A percentile compares a stretch with the other conserved stretches of the same genome.
phyloP scores from a whole-genome alignment of 2,329 filamentous ascomycete species.

The Botrytis porri region DNA sequence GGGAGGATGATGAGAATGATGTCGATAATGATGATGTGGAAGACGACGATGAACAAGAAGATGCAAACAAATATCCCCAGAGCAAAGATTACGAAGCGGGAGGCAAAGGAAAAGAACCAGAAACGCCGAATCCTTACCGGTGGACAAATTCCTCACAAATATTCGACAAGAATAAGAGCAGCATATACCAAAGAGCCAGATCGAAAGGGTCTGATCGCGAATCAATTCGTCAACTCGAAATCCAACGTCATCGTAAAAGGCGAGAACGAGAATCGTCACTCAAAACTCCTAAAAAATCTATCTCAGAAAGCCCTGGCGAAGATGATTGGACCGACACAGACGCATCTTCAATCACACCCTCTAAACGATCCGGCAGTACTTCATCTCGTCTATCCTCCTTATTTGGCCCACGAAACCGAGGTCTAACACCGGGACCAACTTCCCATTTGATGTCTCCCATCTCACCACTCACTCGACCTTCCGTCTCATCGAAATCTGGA shows the following conservation, averaged over 20 bases:
- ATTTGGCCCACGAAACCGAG: slow-evolving; percentile 13
- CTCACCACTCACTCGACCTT: slow-evolving; percentile 5
- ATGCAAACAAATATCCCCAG: neutral
- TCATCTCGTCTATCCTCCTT: slow-evolving; percentile 10
- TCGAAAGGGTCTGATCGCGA: neutral
- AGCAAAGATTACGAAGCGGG: neutral
- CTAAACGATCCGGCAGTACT: neutral
- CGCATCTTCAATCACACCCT: slow-evolving; percentile 4
- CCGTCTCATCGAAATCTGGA: neutral
- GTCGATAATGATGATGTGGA: neutral
- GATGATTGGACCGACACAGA: slow-evolving; percentile 16
- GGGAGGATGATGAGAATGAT: neutral
- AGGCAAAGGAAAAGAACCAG: neutral
- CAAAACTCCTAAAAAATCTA: neutral
- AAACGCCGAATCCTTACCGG: neutral
- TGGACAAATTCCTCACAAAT: neutral
- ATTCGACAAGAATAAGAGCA: slow-evolving; percentile 4
- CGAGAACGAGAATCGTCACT: neutral
- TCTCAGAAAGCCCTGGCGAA: neutral
- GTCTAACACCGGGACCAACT: neutral
- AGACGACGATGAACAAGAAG: neutral
- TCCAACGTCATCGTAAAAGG: slow-evolving; percentile 4
- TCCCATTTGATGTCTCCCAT: slow-evolving; percentile 2
- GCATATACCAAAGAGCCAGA: neutral
- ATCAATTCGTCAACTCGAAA: slow-evolving; percentile 8